Evolutionary conservation across 2,329 filamentous ascomycete species (phyloP), one percentile per base, ranked within the genome.

Genomic region (Trichophyton simii): DNA sequence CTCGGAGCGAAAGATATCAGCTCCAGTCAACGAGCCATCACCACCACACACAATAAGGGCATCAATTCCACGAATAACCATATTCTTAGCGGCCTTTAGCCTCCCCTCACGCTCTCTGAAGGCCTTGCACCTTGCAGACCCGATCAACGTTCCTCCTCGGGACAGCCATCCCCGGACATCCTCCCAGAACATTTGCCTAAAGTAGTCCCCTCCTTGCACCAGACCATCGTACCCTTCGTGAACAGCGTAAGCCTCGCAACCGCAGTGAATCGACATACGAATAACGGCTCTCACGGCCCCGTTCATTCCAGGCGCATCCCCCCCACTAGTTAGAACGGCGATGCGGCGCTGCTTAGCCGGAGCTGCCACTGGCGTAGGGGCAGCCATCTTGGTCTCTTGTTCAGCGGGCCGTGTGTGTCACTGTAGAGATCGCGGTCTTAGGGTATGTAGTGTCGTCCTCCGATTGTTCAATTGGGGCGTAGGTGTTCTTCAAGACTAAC

Each of bases 181-280:
- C 66, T 95, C 84, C 92, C 92, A 97, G 58, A 83, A 78, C 84
- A 95, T 89, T 77, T 89, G 83, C 68, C 83, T 84, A 77, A 99
- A 97, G 77, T 92, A 84, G 72, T 91, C 82, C 55, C 90, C 91
- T 68, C 92, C 94, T 67, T 88, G 84, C 31, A 99, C 92, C 60
- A 99, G 82, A 48, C 94, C 94, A 71, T 97, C 91, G 77, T 99
- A 99, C 64, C 94, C 94, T 75, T 97, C 94, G 75, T 92, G 94
- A 72, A 94, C 79, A 68, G 86, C 89, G 69, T 83, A 94, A 64
- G 87, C 82, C 68, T 91, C 88, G 71, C 88, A 92, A 64, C 83
- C 86, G 75, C 88, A 83, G 74, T 94, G 85, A 67, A 97, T 89
- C 58, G 91, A 84, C 83, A 91, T 96, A 67, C 94, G 88, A 62